Conservation (phyloP, 2,329 filamentous ascomycete species). For the Paracoccidioides lutzii region DNA sequence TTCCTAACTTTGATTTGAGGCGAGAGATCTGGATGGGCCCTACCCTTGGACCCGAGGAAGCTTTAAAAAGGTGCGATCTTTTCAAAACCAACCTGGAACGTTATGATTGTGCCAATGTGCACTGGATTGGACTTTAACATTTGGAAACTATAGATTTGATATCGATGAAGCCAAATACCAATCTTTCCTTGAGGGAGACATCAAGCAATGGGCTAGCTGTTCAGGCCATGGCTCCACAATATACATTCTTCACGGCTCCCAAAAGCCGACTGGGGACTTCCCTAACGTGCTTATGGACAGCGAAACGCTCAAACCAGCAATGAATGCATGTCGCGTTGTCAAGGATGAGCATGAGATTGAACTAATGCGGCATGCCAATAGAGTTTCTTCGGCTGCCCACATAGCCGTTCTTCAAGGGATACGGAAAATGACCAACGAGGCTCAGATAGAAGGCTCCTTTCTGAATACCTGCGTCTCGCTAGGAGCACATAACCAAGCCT, state of each 20-base stretch:
- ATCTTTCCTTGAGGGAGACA: slow-evolving; percentile 36
- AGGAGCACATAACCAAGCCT: slow-evolving; percentile 71
- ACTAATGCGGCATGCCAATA: slow-evolving; percentile 59
- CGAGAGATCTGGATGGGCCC: slow-evolving; percentile 32
- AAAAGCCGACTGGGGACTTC: slow-evolving; percentile 14
- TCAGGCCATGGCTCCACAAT: slow-evolving; percentile 18
- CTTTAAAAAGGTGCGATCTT: slow-evolving; percentile 33
- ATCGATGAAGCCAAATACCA: slow-evolving; percentile 58
- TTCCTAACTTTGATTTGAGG: slow-evolving; percentile 53
- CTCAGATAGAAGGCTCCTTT: slow-evolving; percentile 71
- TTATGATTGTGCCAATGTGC: not conserved
- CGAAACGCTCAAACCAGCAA: slow-evolving; percentile 35
- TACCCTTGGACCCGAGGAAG: slow-evolving; percentile 40
- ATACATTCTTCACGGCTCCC: slow-evolving; percentile 27
- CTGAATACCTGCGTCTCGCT: slow-evolving; percentile 61
- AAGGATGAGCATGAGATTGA: slow-evolving; percentile 66
- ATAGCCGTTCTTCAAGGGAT: slow-evolving; percentile 49
- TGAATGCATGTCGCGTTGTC: slow-evolving; percentile 55
- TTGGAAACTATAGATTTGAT: slow-evolving; percentile 39
- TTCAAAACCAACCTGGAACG: not conserved
- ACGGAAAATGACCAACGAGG: slow-evolving; percentile 57
- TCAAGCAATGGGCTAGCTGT: slow-evolving; percentile 28
- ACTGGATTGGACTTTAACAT: not conserved
- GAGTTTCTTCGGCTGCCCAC: slow-evolving; percentile 56
- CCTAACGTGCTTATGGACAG: slow-evolving; percentile 12